Evolutionary conservation across 2,329 filamentous ascomycete genomes (phyloP).

Genomic region (Sphaerulina populicola): DNA sequence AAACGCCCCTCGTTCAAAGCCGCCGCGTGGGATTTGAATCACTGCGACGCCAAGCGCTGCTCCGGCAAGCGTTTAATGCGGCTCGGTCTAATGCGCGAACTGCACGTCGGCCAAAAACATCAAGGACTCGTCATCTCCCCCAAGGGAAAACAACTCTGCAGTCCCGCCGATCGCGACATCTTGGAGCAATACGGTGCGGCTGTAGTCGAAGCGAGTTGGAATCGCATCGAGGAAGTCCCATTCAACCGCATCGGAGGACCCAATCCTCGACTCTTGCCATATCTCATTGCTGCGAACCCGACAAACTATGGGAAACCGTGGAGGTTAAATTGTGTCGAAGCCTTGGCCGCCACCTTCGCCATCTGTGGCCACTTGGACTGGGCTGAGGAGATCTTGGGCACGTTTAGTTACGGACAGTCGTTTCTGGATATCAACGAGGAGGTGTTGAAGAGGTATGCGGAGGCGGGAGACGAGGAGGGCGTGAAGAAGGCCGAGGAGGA

Average conservation of each 20-base stretch:
- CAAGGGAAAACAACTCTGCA: conserved; percentile 79
- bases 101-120: conserved; percentile 86
- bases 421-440: conserved; percentile 87
- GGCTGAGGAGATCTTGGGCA: conserved; percentile 72
- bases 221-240: conserved; percentile 79
- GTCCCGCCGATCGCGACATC: conserved; percentile 70
- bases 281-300: conserved; percentile 90
- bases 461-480: conserved; percentile 69
- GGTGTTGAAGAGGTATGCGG: conserved; percentile 74
- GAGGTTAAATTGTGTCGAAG: conserved; percentile 92
- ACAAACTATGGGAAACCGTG: conserved; percentile 97
- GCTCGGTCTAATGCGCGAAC: conserved; percentile 83
- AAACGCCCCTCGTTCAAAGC: conserved; percentile 65
- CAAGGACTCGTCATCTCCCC: conserved; percentile 89
- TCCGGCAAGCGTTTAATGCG: conserved; percentile 92
- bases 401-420: conserved; percentile 79
- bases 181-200: conserved; percentile 86
- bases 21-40: conserved; percentile 94
- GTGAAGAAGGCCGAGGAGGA: conserved; percentile 76
- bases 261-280: conserved; percentile 82
- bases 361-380: conserved; percentile 90
- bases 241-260: conserved; percentile 88
- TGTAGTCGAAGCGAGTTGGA: conserved; percentile 97
- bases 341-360: conserved; percentile 80
- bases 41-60: conserved; percentile 94